These are phyloP conservation scores for Funneliformis mosseae DNA, from an alignment of 192 early-diverging fungal species.

Conservation along the genomic window DNA sequence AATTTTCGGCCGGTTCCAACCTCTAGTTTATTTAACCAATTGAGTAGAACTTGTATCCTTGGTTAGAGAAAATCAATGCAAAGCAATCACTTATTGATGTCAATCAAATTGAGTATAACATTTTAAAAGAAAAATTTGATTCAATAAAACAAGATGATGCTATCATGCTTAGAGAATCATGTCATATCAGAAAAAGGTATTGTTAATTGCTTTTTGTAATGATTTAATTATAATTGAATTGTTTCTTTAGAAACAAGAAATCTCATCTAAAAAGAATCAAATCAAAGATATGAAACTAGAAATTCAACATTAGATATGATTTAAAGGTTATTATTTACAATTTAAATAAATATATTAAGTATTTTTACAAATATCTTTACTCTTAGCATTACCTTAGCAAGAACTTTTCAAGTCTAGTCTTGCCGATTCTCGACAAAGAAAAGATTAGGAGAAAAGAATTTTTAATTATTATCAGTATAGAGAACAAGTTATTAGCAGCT, in stretches of 20 bases:
- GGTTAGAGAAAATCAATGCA: too few species aligned
- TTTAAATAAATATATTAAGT: not conserved
- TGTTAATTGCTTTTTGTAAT: not conserved
- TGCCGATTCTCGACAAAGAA: conserved; percentile 58
- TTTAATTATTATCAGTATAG: conserved; percentile 67
- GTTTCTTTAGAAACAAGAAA: conserved; percentile 38
- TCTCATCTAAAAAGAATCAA: conserved; percentile 34
- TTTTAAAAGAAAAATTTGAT: conserved; percentile 67
- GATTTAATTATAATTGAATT: conserved; percentile 49
- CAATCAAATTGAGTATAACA: conserved; percentile 77
- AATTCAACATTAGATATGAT: not conserved
- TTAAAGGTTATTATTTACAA: conserved; percentile 15
- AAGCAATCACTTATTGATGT: conserved; percentile 75
- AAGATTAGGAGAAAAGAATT: conserved; percentile 69
- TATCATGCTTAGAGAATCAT: conserved; percentile 46
- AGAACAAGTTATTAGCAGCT: conserved; percentile 65
- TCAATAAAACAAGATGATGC: conserved; percentile 51
- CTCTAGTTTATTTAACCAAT: conserved; percentile 79
- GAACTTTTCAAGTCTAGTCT: conserved; percentile 45
- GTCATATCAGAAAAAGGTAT: conserved; percentile 46
- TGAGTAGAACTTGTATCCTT: conserved; percentile 74
- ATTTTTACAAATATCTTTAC: conserved; percentile 15
- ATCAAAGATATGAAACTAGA: not conserved
- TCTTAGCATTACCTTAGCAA: too few species aligned
- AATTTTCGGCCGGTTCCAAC: too few species aligned